phyloP scores from a whole-genome alignment of 495 filamentous ascomycete species.

The Hypomontagnella monticulosa region DNA sequence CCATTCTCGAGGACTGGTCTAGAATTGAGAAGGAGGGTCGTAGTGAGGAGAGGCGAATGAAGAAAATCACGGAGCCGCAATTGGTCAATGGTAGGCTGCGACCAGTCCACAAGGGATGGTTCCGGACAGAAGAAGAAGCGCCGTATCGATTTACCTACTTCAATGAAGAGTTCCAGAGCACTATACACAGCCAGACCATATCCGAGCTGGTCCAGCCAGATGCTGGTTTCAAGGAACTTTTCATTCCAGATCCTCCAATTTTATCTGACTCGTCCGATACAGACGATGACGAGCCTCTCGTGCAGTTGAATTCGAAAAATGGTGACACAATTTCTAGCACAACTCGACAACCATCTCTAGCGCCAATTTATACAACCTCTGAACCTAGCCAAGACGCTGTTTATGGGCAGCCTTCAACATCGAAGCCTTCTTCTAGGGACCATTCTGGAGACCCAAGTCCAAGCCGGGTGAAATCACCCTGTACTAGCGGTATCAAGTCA shows the following conservation, averaged over 20 bases:
- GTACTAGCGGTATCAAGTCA: slow-evolving; percentile 31
- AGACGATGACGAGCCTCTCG: slow-evolving; percentile 59
- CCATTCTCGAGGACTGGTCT: slow-evolving; percentile 89
- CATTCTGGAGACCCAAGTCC: slow-evolving; percentile 40
- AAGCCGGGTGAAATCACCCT: slow-evolving; percentile 28
- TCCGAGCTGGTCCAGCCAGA: slow-evolving; percentile 90
- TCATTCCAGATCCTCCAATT: slow-evolving; percentile 66
- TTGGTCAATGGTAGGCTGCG: slow-evolving; percentile 88
- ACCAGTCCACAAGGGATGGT: slow-evolving; percentile 83
- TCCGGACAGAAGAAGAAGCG: slow-evolving; percentile 85
- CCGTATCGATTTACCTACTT: slow-evolving; percentile 98
- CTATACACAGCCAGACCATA: slow-evolving; percentile 94
- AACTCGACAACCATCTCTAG: slow-evolving; percentile 48
- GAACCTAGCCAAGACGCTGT: slow-evolving; percentile 29
- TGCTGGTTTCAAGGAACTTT: slow-evolving; percentile 82
- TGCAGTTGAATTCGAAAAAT: slow-evolving; percentile 26
- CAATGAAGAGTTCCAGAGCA: slow-evolving; percentile 93
- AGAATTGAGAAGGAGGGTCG: slow-evolving; percentile 89
- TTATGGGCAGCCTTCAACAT: slow-evolving; percentile 35
- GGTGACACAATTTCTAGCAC: slow-evolving; percentile 36
- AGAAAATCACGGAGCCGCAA: slow-evolving; percentile 92
- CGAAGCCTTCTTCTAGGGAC: slow-evolving; percentile 27
- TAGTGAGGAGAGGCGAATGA: slow-evolving; percentile 84
- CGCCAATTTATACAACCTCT: slow-evolving; percentile 40
- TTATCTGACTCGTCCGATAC: slow-evolving; percentile 70